Evolutionary conservation across 768 basidiomycete genomes (phyloP).

Genomic region (Tylopilus plumbeoviolaceoides): DNA sequence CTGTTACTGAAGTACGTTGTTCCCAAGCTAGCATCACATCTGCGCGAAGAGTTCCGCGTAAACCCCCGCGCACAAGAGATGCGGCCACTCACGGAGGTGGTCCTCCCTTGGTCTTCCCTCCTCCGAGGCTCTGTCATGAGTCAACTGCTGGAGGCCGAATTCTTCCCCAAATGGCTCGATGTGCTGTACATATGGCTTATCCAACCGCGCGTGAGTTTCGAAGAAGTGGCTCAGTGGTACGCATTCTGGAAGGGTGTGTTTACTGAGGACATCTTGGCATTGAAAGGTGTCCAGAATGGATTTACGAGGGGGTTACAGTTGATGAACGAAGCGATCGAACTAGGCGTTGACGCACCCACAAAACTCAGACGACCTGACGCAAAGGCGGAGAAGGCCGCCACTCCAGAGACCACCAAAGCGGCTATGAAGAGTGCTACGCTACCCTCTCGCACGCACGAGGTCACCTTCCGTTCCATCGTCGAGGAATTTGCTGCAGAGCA

Average conservation of each 20-base stretch:
- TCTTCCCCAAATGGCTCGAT: constrained; percentile 97
- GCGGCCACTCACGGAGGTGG: constrained; percentile 62
- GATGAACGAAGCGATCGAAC: constrained; percentile 90
- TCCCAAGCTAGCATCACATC: constrained; percentile 78
- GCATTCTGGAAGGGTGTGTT: constrained; percentile 82
- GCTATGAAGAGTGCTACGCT: constrained; percentile 32
- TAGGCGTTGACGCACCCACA: constrained; percentile 73
- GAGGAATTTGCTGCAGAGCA: constrained; percentile 85
- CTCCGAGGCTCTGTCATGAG: constrained; percentile 74
- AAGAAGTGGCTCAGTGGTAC: constrained; percentile 94
- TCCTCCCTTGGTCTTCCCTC: constrained; percentile 72
- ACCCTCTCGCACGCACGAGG: constrained; percentile 64
- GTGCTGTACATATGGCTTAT: constrained; percentile 89
- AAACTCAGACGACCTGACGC: constrained; percentile 67
- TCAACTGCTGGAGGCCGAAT: constrained; percentile 83
- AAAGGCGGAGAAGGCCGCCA: constrained; percentile 40
- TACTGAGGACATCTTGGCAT: constrained; percentile 61
- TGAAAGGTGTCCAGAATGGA: constrained; percentile 67
- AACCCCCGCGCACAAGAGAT: constrained; percentile 91
- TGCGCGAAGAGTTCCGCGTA: constrained; percentile 84
- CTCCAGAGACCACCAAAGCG: constrained; percentile 27
- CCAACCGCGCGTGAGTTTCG: constrained; percentile 83
- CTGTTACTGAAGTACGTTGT: constrained; percentile 88
- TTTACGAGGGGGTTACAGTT: constrained; percentile 87
- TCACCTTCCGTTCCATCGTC: constrained; percentile 90